phyloP scores from a whole-genome alignment of 805 yeast species.

The Candida ponderosae region DNA sequence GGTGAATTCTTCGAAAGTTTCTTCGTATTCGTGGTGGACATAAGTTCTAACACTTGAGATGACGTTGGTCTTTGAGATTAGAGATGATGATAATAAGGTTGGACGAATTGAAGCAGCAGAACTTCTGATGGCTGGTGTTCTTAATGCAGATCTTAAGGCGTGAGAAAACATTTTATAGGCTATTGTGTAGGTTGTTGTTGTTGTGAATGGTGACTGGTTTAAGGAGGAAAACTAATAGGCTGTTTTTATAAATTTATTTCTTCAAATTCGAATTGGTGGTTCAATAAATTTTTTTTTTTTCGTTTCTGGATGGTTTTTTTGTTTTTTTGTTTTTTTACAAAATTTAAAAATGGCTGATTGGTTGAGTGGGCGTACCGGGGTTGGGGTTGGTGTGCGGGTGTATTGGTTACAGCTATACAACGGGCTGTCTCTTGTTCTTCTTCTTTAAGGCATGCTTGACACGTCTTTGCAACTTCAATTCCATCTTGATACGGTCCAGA shows the following conservation, averaged over 20 bases:
- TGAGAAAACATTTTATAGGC: constrained; percentile 2
- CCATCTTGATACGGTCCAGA: constrained; percentile 37
- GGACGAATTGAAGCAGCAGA: constrained; percentile 11
- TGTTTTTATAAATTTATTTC: too few species aligned
- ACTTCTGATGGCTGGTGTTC: constrained; percentile 14
- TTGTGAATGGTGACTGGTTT: too few species aligned
- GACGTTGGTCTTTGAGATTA: constrained; percentile 9
- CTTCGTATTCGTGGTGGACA: constrained; percentile 79
- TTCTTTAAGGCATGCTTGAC: constrained; percentile 19
- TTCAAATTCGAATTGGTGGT: too few species aligned
- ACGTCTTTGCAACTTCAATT: constrained; percentile 38
- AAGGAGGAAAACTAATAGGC: too few species aligned
- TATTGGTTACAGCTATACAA: too few species aligned
- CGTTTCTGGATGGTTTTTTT: too few species aligned
- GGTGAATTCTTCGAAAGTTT: constrained; percentile 92
- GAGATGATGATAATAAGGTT: constrained; percentile 1
- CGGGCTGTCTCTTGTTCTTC: too few species aligned
- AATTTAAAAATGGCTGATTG: too few species aligned
- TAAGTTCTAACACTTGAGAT: constrained; percentile 48
- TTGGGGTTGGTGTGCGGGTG: too few species aligned
- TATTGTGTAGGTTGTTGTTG: too few species aligned
- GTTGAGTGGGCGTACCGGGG: neutral
- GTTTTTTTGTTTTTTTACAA: too few species aligned
- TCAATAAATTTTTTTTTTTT: too few species aligned
- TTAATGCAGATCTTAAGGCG: constrained; percentile 3